Evolutionary conservation across 129 eudicot species (phyloP), one percentile per base, ranked within the genome.

Genomic region (Flaveria trinervia): DNA sequence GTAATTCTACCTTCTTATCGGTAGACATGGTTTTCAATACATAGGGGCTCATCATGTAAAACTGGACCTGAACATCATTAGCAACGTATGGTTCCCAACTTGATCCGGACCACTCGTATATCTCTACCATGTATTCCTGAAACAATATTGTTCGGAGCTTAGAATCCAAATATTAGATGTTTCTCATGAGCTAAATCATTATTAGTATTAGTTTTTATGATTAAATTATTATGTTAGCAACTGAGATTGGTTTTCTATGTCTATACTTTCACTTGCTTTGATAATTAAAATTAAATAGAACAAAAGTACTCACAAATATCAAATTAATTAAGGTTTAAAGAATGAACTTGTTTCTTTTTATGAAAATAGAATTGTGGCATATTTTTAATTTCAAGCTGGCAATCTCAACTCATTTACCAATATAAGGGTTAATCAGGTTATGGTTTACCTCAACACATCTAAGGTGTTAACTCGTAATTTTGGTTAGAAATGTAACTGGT

Each of bases 31-130:
- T 91, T 86, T 85, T 91, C 76, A 94, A 68, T 65, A 91, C 99
- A 30, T 94, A 94, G 16, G 99, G 99, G 77, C 96, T 94, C 99
- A 94, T 94, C 99, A 91, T 94, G 88, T 91, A 94, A 85, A 94
- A 95, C 81, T 95, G 99, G 66, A 91, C 77, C 79, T 91, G 97
- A 75, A 95, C 92, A 88, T 95, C 97, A 79, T 85, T 75, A 7
- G 94, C 89, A 65, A 95, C 88, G 60, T 95, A 95, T 68, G 99
- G 99, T 79, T 83, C 83, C 99, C 99, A 94, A 68, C 87, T 87
- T 56, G 79, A 80, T 28, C 97, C 97, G 74, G 94, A 89, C 99
- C 99, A 95, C 71, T 95, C 94, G 65, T 84, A 89, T 50, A 94
- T 86, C 71, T 91, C 99, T 70, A 94, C 90, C 45, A 85, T 78